A percentile compares a stretch with the other conserved stretches of the same genome.
phyloP scores from a whole-genome alignment of 768 basidiomycete species.

The Kwoniella pini region DNA sequence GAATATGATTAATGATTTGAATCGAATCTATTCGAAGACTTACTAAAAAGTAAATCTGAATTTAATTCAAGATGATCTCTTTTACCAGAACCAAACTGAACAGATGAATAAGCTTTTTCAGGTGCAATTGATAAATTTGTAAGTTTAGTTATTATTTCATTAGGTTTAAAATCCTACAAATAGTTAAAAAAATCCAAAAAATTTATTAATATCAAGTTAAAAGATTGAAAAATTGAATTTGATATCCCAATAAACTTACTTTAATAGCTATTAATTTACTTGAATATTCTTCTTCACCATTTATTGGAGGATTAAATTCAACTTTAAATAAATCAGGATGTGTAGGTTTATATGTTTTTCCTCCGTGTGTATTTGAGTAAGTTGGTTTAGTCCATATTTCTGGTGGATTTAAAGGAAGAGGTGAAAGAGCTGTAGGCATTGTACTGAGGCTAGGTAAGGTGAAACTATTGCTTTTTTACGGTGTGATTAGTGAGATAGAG shows the following conservation, averaged over 20 bases:
- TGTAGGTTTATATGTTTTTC: constrained; percentile 49
- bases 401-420: constrained; percentile 32
- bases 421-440: constrained; percentile 33
- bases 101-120: constrained; percentile 60
- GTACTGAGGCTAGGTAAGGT: no score
- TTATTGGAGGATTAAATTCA: constrained; percentile 29
- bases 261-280: constrained; percentile 46
- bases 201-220: no score
- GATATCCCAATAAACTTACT: constrained; percentile 30
- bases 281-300: constrained; percentile 38
- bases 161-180: constrained; percentile 44
- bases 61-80: constrained; percentile 64
- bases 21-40: no score
- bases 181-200: neutral
- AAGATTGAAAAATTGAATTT: no score
- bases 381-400: constrained; percentile 47
- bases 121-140: constrained; percentile 43
- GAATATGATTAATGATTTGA: no score
- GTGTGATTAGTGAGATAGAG: no score
- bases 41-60: constrained; percentile 65
- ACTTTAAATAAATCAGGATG: constrained; percentile 49
- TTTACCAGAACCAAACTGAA: constrained; percentile 60
- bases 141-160: constrained; percentile 34
- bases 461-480: no score
- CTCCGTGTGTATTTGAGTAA: constrained; percentile 36